A percentile compares a stretch with the other conserved stretches of the same genome.
These are phyloP conservation scores for Saccharum spontaneum DNA, from an alignment of 176 grass and related monocot species.

Conservation along the genomic window DNA sequence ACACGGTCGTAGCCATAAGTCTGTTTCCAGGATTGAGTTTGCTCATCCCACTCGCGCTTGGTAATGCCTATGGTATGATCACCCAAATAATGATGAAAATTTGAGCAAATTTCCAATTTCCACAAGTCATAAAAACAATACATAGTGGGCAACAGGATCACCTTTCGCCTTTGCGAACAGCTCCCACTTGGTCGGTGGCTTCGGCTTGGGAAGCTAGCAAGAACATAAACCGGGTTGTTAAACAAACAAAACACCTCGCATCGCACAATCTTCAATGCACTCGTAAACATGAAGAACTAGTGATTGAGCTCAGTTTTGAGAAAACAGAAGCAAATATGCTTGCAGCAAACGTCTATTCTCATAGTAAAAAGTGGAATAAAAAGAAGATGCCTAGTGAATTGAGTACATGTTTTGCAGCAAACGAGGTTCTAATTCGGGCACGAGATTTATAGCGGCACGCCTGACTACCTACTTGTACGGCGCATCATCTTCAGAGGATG, in stretches of 20 bases:
- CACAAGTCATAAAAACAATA: neutral
- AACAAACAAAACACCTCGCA: neutral
- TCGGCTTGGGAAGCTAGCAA: conserved; percentile 74
- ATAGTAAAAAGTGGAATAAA: neutral
- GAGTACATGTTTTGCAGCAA: neutral
- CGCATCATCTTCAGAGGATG: neutral
- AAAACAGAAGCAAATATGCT: neutral
- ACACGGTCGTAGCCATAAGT: conserved; percentile 86
- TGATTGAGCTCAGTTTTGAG: neutral
- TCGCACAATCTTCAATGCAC: neutral
- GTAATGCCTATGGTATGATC: conserved; percentile 59
- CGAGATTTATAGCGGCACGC: neutral
- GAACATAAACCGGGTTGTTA: neutral
- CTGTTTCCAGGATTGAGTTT: conserved; percentile 79
- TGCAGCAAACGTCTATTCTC: neutral
- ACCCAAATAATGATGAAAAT: neutral
- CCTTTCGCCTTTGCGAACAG: conserved; percentile 79
- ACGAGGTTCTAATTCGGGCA: too few species aligned
- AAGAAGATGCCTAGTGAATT: neutral
- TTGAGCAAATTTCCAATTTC: neutral
- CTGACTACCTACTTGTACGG: neutral
- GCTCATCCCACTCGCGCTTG: conserved; percentile 73
- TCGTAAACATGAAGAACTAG: too few species aligned
- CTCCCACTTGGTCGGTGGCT: conserved; percentile 95
- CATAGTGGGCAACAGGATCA: neutral